Base-by-base conservation (phyloP, 768 basidiomycete genomes). In the Exidia glandulosa region DNA sequence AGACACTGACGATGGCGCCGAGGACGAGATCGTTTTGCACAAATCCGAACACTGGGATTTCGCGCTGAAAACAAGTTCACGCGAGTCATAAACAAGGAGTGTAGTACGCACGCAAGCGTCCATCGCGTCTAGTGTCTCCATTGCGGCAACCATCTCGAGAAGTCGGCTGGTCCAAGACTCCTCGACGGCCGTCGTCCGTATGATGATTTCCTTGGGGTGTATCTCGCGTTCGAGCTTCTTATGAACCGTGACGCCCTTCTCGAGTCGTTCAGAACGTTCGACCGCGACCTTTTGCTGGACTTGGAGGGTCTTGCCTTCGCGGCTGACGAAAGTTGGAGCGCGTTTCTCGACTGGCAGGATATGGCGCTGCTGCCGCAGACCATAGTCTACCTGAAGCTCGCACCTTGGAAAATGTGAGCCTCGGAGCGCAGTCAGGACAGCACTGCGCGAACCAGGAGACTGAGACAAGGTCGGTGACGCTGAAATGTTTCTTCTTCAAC, bases 11-110 rank as follows among this genome's bases (percentile, higher is more conserved):
- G 45, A 94, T 88, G 32, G 91, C 75, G 1, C 93, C 93, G 29
- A 82, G 68, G 16, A 94, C 77, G 25, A 87, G 72, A 58, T 84
- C 75, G 29, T 72, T 80, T 29, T 87, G 78, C 3, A 91, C 69
- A 59, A 90, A 76, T 0, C 88, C 88, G 63, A 93, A 89, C 2
- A 94, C 85, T 3, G 89, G 90, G 57, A 94, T 77, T 71, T 95
- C 93, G 7, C 92, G 83, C 86, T 91, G 57, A 52, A 64, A 5
- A 25, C 5, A 54, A 7, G 57, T 58, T 56, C 52, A 25, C 23
- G 62, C 1, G 36, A 27, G 10, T 48, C 31, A 47, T 61, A 41
- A 57, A 3, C 27, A 56, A 34, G 41, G 23, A 58, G 29, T n/a
- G 2, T n/a, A n/a, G n/a, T 23, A 57, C 70, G 66, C 67, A 87